Conservation (phyloP, 2,329 filamentous ascomycete genomes). For the Alternaria solani region DNA sequence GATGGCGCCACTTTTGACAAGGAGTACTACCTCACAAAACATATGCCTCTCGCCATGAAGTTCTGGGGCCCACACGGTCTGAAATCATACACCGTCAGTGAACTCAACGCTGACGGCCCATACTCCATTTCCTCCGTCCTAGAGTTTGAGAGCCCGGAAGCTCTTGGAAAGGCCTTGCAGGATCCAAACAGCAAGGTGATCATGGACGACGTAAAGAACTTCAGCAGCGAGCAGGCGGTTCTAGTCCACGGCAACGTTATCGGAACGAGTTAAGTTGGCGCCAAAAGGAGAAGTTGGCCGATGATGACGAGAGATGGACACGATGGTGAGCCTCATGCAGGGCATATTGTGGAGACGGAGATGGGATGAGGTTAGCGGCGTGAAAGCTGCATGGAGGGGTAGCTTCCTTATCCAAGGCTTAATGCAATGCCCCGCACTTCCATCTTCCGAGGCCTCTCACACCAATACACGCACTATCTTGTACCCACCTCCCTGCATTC, state of each 20-base stretch:
- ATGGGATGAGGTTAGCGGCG: background rate
- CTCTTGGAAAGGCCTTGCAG: slow-evolving; percentile 29
- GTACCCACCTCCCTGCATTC: background rate
- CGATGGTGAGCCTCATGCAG: background rate
- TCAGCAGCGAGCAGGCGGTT: slow-evolving; percentile 49
- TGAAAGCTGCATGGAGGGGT: slow-evolving; percentile 11
- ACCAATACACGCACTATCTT: background rate
- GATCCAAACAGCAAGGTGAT: slow-evolving; percentile 42
- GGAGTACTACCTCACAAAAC: slow-evolving; percentile 58
- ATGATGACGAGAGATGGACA: background rate
- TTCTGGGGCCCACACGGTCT: slow-evolving; percentile 54
- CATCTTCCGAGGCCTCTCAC: slow-evolving; percentile 6
- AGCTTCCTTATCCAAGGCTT: background rate
- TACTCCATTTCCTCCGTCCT: slow-evolving; percentile 30
- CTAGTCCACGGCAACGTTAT: slow-evolving; percentile 33
- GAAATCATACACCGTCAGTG: slow-evolving; percentile 32
- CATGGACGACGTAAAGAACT: slow-evolving; percentile 47
- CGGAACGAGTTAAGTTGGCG: slow-evolving; percentile 14
- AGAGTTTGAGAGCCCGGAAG: slow-evolving; percentile 39
- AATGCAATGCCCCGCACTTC: slow-evolving; percentile 6
- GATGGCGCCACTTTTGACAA: slow-evolving; percentile 56
- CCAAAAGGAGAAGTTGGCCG: background rate
- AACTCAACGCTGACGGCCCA: slow-evolving; percentile 31
- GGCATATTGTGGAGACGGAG: background rate
- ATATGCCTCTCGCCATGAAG: slow-evolving; percentile 57